Base-by-base conservation (phyloP, 306 rosid species). In the Astragalus glycyphyllos region DNA sequence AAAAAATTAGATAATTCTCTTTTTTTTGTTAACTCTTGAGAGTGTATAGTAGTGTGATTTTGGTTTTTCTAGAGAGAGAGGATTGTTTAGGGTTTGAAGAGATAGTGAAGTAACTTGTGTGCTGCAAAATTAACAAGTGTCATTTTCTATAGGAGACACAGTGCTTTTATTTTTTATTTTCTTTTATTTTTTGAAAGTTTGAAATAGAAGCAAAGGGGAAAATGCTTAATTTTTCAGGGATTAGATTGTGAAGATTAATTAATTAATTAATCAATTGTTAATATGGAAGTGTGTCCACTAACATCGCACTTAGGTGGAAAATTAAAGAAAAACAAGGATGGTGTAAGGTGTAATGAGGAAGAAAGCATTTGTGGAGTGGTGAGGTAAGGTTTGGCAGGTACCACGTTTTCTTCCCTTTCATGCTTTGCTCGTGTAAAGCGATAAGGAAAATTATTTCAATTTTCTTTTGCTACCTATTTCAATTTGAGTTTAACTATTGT, bases 31-130 rank as follows among this genome's bases (percentile, higher is more conserved):
- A 5, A 10, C 4, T 40, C 10, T 61, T 44, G 54, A 15, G 54
- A 15, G 5, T 14, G 32, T 4, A 7, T 38, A 38, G 71, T 9
- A 16, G 16, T 8, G 75, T 7, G 11, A 23, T 60, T 59, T 55
- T 60, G 31, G 4, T 4, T 26, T 9, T 23, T 20, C 4, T 14
- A 11, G 26, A 16, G 31, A 50, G 11, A 40, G 31, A 68, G 49
- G 49, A 76, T 15, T 71, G 75, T 45, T 81, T 88, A 85, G 90
- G 88, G 86, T 79, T 85, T 72, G 85, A 74, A 44, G 45, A 59
- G 77, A 71, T 58, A 72, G 76, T 78, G 86, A 69, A 77, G 83
- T 67, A 63, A 64, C 80, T 77, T 64, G 69, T 64, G 81, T 64
- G 81, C 82, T 35, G 69, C 79, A 73, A 64, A 73, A 72, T 69